Conservation (phyloP, 805 yeast species). For the Ogataea salicorniae region DNA sequence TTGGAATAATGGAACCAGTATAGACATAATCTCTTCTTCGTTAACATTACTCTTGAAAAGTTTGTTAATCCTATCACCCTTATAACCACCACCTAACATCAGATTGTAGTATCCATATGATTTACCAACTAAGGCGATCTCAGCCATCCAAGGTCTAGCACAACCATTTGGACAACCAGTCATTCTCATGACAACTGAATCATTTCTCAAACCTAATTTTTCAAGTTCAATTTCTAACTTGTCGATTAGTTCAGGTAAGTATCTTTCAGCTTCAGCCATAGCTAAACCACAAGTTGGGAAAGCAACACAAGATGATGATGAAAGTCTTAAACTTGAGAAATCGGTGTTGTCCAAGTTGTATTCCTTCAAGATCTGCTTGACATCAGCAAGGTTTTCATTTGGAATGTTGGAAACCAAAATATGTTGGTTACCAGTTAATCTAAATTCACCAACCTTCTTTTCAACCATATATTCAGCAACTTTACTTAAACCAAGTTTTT, state of each 20-base stretch:
- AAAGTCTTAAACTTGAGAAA: conserved; percentile 77
- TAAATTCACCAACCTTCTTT: conserved; percentile 71
- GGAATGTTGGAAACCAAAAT: conserved; percentile 67
- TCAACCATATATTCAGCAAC: conserved; percentile 66
- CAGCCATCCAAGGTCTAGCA: conserved; percentile 98
- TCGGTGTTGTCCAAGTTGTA: conserved; percentile 81
- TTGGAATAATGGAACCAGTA: conserved; percentile 81
- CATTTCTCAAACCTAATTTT: conserved; percentile 90
- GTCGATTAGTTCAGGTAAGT: conserved; percentile 73
- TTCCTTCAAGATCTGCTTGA: conserved; percentile 61
- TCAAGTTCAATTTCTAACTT: conserved; percentile 85
- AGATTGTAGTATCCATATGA: conserved; percentile 90
- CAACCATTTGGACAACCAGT: conserved; percentile 99
- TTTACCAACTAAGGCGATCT: conserved; percentile 91
- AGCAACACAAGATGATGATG: conserved; percentile 96
- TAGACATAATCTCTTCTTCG: conserved; percentile 80
- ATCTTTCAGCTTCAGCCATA: conserved; percentile 97
- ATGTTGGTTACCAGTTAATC: conserved; percentile 96
- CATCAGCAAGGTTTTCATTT: conserved; percentile 57
- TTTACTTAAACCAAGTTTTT: conserved; percentile 77
- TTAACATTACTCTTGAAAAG: conserved; percentile 81
- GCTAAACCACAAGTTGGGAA: conserved; percentile 98
- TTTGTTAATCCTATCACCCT: conserved; percentile 89
- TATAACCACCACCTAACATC: conserved; percentile 93
- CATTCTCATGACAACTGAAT: conserved; percentile 94